Evolutionary conservation across 2,329 filamentous ascomycete species (phyloP).

Genomic region (Phoma sp.): DNA sequence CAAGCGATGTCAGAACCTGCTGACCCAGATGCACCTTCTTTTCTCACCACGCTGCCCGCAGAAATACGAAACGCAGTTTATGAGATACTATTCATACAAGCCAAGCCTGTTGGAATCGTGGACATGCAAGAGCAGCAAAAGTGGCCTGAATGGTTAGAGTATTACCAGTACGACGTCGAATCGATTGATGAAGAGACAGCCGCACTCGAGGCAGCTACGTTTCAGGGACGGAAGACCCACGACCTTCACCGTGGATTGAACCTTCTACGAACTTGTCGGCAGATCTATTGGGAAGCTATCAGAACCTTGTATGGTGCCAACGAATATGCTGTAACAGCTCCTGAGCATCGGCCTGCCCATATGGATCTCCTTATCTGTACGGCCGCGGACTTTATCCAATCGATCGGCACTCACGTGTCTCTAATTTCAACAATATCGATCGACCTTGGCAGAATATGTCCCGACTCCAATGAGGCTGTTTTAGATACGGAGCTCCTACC

Average conservation of each 20-base stretch:
- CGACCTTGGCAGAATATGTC: background rate
- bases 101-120: background rate
- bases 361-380: background rate
- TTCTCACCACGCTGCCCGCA: background rate
- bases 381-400: background rate
- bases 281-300: background rate
- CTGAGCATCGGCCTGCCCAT: background rate
- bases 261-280: background rate
- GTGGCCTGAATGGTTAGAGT: background rate
- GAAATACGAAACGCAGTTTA: background rate
- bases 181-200: background rate
- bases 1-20: background rate
- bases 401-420: background rate
- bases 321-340: background rate
- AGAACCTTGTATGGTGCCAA: background rate
- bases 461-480: background rate
- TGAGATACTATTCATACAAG: background rate
- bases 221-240: background rate
- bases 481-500: background rate
- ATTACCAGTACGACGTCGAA: background rate
- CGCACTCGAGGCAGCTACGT: background rate
- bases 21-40: background rate
- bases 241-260: background rate
- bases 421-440: background rate
- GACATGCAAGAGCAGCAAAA: background rate